Base-by-base conservation (phyloP, 345 rosid species). In the Physaria fendleri region DNA sequence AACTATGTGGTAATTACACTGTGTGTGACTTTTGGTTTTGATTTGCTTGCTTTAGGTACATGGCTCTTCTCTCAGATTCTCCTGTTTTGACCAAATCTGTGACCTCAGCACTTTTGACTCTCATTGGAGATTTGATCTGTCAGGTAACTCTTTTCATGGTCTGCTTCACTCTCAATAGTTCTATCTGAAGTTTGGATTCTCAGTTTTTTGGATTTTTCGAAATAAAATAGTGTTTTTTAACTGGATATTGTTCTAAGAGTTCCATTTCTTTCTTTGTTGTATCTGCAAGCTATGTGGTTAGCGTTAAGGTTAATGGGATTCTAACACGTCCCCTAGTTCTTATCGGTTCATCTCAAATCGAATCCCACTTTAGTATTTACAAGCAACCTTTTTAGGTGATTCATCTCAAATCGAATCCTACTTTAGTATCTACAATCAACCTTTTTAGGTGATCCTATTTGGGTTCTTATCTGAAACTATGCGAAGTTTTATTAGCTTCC, bases 81-180 rank as follows among this genome's bases (percentile, higher is more conserved):
- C 95, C 97, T 21, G 86, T 88, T 61, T 40, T 76, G 61, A 83
- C 97, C 44, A 93, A 93, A 79, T 84, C 97, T 15, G 77, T 88
- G 45, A 86, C 99, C 52, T 79, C 99, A 73, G 97, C 95, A 44
- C 25, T 88, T 64, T 71, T 92, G 85, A 93, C 85, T 45, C 78
- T 83, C 15, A 25, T 86, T 32, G 99, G 99, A 38, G 99, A 93
- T 73, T 69, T 89, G 62, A 76, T 88, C 64, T 86, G 99, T 73
- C 99, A 93, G 94, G 97, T 92, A 70, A 57, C 38, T 69, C 44
- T 47, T 41, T 40, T 32, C 28, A 1, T 16, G 1, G 11, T 25
- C 27, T 34, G 7, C 34, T 48, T 70, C 6, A 47, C 5, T 52
- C 50, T 44, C 42, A 27, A 2, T 40, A 4, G 13, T 37, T 46